A percentile compares a stretch with the other conserved stretches of the same genome.
These are phyloP conservation scores for Penicillium sp. DNA, from an alignment of 2,329 filamentous ascomycete genomes.

Conservation along the genomic window DNA sequence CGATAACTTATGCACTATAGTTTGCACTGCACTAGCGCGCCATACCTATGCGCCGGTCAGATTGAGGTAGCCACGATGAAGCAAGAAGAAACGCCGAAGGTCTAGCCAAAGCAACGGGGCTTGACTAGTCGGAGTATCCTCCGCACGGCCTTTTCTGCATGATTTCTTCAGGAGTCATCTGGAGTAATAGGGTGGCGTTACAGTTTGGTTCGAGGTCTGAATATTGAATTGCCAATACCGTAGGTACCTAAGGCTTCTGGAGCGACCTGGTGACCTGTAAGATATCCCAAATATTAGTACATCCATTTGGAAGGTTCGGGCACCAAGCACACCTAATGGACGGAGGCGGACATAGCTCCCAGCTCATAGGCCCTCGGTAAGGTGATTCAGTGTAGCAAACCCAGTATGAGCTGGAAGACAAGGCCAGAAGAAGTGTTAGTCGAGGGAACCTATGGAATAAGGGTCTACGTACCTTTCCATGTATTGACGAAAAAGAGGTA, in stretches of 20 bases:
- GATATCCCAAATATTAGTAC: too few species aligned
- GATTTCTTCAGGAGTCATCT: neutral
- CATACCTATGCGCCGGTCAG: too few species aligned
- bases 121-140: slow-evolving; percentile 16
- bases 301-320: neutral
- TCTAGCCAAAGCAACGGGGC: slow-evolving; percentile 1
- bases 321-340: neutral
- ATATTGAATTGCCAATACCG: neutral
- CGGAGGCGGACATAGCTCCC: neutral
- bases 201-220: neutral
- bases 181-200: neutral
- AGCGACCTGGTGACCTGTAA: too few species aligned
- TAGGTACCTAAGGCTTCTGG: too few species aligned
- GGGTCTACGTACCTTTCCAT: too few species aligned
- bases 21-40: neutral
- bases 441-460: too few species aligned
- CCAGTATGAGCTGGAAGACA: too few species aligned
- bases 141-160: slow-evolving; percentile 8
- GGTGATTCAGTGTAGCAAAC: too few species aligned
- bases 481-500: too few species aligned
- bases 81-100: neutral
- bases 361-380: too few species aligned
- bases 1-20: neutral
- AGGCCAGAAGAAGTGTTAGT: too few species aligned
- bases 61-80: neutral